Evolutionary conservation across 2,329 filamentous ascomycete species (phyloP), one percentile per base, ranked within the genome.

Genomic region (Clonostachys rosea): DNA sequence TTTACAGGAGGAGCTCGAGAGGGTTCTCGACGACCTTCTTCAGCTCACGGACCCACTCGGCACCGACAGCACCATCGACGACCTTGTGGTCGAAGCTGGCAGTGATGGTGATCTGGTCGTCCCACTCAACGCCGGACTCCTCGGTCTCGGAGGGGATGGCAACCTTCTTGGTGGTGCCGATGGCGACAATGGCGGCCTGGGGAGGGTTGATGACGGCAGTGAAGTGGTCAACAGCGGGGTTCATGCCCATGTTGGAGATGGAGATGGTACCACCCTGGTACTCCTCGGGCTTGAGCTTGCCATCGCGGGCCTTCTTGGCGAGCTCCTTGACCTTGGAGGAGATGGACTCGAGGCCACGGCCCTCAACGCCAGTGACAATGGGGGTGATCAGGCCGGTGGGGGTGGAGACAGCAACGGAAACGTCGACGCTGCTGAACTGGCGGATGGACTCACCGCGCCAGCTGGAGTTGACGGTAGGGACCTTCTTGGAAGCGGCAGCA

Each of bases 201-300:
- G 94, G 94, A 56, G 95, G 94, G 83, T 99, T 99, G 81, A 99
- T 96, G 64, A 99, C 88, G 57, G 94, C 94, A 45, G 94, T 97
- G 76, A 99, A 99, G 68, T 91, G 84, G 74, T 97, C 91, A 53
- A 99, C 86, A 44, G 94, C 92, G 43, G 85, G 65, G 82, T 99
- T 99, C 94, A 99, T 99, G 71, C 94, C 94, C 94, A 99, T 95
- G 84, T 99, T 99, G 75, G 89, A 95, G 74, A 99, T 97, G 70
- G 92, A 96, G 75, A 99, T 96, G 67, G 90, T 95, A 68, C 94
- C 94, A 48, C 94, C 94, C 79, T 96, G 92, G 84, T 95, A 99
- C 75, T 99, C 91, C 71, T 99, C 92, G 43, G 94, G 94, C 86
- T 97, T 97, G 61, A 99, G 87, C 84, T 97, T 99, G 74, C 89